Evolutionary conservation across 805 yeast species (phyloP), one percentile per base, ranked within the genome.

Genomic region (Saturnispora gosingensis): DNA sequence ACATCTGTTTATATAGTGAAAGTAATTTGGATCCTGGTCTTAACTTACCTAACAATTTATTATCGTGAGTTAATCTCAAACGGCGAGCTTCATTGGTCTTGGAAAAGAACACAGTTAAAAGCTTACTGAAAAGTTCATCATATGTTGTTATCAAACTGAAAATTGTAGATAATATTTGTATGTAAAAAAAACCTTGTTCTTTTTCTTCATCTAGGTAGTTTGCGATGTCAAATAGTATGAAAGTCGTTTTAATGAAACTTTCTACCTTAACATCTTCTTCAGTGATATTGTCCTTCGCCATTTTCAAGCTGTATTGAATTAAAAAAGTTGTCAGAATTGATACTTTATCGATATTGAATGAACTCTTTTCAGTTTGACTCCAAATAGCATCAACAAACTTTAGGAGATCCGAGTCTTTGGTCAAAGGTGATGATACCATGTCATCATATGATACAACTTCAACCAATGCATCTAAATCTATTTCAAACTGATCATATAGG

Each of bases 11-110:
- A 15, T 64, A 67, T 4, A 66, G 48, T 20, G 59, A 64, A 3
- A 67, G 52, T 7, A 67, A 51, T 18, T 61, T 59, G 9, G 68
- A 60, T 3, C 71, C 71, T 9, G 70, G 68, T 53, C 63, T 64
- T 9, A 54, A 52, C 44, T 64, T 67, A 16, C 70, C 70, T 9
- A 58, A 55, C 4, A 66, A 52, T 6, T 50, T 53, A 51, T 64
- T 63, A 36, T 56, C 49, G 6, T 57, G 53, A 0, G 69, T 61
- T 5, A 67, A 47, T 7, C 52, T 50, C 13, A 57, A 43, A 36
- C 63, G 34, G 52, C 70, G 58, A 1, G 2, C 15, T 10, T 11
- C 50, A 46, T 27, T 45, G 10, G 1, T 44, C 10, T n/a, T 44
- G 16, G 22, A 63, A 56, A 30, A 67, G 56, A 1, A 54, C 49